A percentile compares a stretch with the other conserved stretches of the same genome.
phyloP scores from a whole-genome alignment of 768 basidiomycete species.

The Trametopsis cervina region DNA sequence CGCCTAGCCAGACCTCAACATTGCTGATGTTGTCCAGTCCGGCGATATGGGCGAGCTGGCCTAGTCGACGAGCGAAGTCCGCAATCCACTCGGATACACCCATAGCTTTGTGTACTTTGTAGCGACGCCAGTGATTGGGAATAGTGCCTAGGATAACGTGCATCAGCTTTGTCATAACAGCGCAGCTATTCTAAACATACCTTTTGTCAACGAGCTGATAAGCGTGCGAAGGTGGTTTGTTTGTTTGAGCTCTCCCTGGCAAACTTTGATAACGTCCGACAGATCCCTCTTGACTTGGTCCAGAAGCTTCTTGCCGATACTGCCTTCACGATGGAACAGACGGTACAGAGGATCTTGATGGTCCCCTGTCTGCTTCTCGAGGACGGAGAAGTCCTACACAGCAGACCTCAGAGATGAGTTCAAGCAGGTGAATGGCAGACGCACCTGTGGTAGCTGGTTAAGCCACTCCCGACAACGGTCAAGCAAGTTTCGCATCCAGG shows the following conservation, averaged over 20 bases:
- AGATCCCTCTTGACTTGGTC: slow-evolving; percentile 76
- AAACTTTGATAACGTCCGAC: slow-evolving; percentile 73
- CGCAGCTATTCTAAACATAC: slow-evolving; percentile 32
- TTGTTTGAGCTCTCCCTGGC: slow-evolving; percentile 84
- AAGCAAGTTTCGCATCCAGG: slow-evolving; percentile 88
- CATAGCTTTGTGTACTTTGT: slow-evolving; percentile 81
- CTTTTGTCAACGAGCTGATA: slow-evolving; percentile 87
- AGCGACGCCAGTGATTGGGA: slow-evolving; percentile 81
- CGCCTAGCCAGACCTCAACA: slow-evolving; percentile 87
- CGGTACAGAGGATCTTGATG: slow-evolving; percentile 83
- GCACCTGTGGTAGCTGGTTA: slow-evolving; percentile 63
- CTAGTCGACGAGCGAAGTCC: slow-evolving; percentile 71
- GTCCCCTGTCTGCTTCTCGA: slow-evolving; percentile 60
- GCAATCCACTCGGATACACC: slow-evolving; percentile 82
- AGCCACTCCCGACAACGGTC: slow-evolving; percentile 86
- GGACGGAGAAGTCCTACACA: slow-evolving; percentile 60
- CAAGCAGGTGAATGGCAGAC: slow-evolving; percentile 17
- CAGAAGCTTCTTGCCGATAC: slow-evolving; percentile 75
- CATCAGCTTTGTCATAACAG: slow-evolving; percentile 4
- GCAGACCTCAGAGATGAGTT: neutral
- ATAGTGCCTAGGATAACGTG: slow-evolving; percentile 57
- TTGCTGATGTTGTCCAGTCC: slow-evolving; percentile 54
- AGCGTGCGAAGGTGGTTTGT: slow-evolving; percentile 93
- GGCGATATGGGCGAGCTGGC: slow-evolving; percentile 75
- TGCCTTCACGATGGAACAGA: slow-evolving; percentile 83